Evolutionary conservation across 495 filamentous ascomycete species (phyloP).

Genomic region (Pyrenula massariospora): DNA sequence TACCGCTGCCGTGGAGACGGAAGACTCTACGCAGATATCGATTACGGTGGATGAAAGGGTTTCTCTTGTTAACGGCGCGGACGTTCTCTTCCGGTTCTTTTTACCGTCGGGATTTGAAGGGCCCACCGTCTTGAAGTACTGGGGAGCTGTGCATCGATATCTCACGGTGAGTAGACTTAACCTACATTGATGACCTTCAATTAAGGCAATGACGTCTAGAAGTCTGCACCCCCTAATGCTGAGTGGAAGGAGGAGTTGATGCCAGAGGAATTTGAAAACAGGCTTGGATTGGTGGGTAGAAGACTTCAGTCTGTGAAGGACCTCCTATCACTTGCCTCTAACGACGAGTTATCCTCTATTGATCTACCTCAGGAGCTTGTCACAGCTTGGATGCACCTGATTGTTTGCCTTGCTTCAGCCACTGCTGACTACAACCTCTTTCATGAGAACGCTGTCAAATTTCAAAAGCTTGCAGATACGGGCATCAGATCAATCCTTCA

Average conservation of each 20-base stretch:
- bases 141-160: slow-evolving; percentile 18
- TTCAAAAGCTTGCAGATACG: slow-evolving; percentile 7
- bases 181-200: background rate
- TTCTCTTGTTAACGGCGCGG: slow-evolving; percentile 17
- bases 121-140: slow-evolving; percentile 18
- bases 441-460: slow-evolving; percentile 4
- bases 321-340: slow-evolving; percentile 9
- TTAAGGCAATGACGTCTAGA: background rate
- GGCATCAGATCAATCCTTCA: slow-evolving; percentile 9
- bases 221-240: background rate
- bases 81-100: slow-evolving; percentile 22
- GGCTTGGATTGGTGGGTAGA: slow-evolving; percentile 9
- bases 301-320: slow-evolving; percentile 13
- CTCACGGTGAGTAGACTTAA: slow-evolving; percentile 9
- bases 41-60: slow-evolving; percentile 13
- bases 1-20: background rate
- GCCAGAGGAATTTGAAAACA: slow-evolving; percentile 3
- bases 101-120: slow-evolving; percentile 12
- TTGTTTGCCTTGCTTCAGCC: slow-evolving; percentile 14
- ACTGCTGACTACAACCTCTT: background rate
- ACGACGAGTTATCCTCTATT: slow-evolving; percentile 6
- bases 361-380: slow-evolving; percentile 16
- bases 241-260: background rate
- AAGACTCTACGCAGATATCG: slow-evolving; percentile 4
- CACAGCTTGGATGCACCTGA: slow-evolving; percentile 19